Evolutionary conservation across 345 rosid genomes (phyloP).

Genomic region (Trapa bicornis): DNA sequence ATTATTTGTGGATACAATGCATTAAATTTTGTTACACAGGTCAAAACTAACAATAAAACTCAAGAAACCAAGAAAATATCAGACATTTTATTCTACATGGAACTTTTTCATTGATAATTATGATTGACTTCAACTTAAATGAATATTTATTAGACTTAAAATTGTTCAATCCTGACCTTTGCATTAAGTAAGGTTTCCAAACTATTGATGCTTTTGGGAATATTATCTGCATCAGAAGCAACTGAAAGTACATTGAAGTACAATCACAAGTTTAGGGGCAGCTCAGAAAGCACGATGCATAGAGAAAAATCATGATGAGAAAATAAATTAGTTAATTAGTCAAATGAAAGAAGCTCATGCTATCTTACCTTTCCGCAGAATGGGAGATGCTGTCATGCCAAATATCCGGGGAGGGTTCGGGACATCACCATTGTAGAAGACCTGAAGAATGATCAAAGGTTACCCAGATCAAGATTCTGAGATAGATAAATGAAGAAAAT

Average conservation of each 20-base stretch:
- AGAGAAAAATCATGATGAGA: background rate
- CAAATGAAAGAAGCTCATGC: background rate
- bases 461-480: conserved; percentile 12
- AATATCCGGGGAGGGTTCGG: conserved; percentile 63
- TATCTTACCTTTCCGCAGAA: conserved; percentile 77
- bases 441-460: conserved; percentile 31
- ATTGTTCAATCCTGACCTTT: conserved; percentile 45
- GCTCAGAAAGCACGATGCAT: background rate
- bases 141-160: conserved; percentile 8
- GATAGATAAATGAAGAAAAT: background rate
- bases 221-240: conserved; percentile 50
- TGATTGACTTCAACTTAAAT: background rate
- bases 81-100: background rate
- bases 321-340: background rate
- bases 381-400: conserved; percentile 98
- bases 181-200: conserved; percentile 83
- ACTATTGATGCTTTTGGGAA: conserved; percentile 75
- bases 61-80: background rate
- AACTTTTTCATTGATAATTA: background rate
- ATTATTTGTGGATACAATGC: background rate
- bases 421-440: conserved; percentile 43
- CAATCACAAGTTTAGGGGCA: background rate
- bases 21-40: too few relatives aligned
- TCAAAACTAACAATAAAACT: too few relatives aligned
- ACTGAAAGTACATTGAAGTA: conserved; percentile 26